Percentiles rank a stretch among this genome's conserved stretches.
phyloP scores from a whole-genome alignment of 495 filamentous ascomycete species.

The Cladorrhinum samala region DNA sequence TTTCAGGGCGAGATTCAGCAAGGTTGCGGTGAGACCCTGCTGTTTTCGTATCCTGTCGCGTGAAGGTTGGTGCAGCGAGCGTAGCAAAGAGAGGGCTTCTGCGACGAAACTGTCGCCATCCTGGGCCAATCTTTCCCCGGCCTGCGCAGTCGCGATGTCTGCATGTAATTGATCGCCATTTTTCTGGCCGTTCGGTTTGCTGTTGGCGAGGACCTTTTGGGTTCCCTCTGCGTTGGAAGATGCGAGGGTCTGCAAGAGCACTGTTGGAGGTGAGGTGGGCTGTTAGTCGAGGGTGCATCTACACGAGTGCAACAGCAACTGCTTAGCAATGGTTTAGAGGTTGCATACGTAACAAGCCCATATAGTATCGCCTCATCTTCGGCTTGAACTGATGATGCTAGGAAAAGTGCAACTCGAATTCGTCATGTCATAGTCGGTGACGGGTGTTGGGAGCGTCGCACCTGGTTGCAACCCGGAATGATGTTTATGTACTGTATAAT shows the following conservation, averaged over 20 bases:
- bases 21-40: constrained; percentile 31
- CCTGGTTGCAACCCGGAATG: background rate
- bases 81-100: constrained; percentile 36
- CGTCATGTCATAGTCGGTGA: constrained; percentile 18
- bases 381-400: constrained; percentile 17
- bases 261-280: constrained; percentile 17
- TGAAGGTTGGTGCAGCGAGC: constrained; percentile 34
- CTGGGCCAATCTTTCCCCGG: constrained; percentile 12
- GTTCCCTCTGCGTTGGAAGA: constrained; percentile 27
- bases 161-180: constrained; percentile 23
- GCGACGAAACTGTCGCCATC: constrained; percentile 41
- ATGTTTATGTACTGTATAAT: no score
- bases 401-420: background rate
- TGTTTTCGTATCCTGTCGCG: constrained; percentile 33
- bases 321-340: no score
- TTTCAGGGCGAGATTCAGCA: constrained; percentile 33
- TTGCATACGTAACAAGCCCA: constrained; percentile 39
- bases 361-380: constrained; percentile 36
- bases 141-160: constrained; percentile 18
- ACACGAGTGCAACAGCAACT: constrained; percentile 2
- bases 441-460: background rate
- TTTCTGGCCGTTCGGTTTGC: constrained; percentile 16
- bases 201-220: constrained; percentile 30
- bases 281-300: constrained; percentile 17
- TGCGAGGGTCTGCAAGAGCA: constrained; percentile 43